Base-by-base conservation (phyloP, 179 eudicot genomes). In the Sideroxylon spinosum region DNA sequence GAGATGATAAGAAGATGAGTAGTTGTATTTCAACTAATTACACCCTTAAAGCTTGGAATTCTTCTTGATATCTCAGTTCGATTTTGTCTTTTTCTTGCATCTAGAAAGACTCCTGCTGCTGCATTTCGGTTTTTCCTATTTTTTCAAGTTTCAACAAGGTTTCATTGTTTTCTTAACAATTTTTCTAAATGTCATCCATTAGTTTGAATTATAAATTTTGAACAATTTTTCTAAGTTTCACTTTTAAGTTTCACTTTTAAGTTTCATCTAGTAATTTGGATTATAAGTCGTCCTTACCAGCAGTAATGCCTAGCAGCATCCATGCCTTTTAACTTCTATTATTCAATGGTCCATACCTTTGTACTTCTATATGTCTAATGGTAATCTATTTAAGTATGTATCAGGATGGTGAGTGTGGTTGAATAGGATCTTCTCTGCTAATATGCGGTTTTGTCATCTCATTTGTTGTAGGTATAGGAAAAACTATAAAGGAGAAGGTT, bases 401-500 rank as follows among this genome's bases (percentile, higher is more conserved):
- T 13, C 60, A 62, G 17, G 53, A 44, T 17, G 26, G 7, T 74
- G 62, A 9, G 1, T 63, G 44, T 76, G 66, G 49, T 69, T 69
- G n/a, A 48, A 28, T 29, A 29, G 67, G 32, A 46, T n/a, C 13
- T 50, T 50, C 55, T 50, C 13, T 46, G 61, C 32, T 74, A 23
- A 46, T n/a, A 73, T 52, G 72, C 25, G 57, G 62, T 14, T 68
- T 5, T 56, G 48, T 68, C 44, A 9, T 57, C 14, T 76, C 78
- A 37, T 71, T 71, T 79, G 60, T 20, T 89, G 76, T 72, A 96
- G 98, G 99, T 76, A 85, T 96, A 73, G 99, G 98, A 26, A 96
- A 89, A 84, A 96, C 99, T 75, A 94, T 96, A 28, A 96, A 94
- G 88, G 98, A 96, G 81, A 96, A 92, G 82, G 98, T 96, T 9